Base-by-base conservation (phyloP, 306 rosid genomes). In the Begonia loranthoides region DNA sequence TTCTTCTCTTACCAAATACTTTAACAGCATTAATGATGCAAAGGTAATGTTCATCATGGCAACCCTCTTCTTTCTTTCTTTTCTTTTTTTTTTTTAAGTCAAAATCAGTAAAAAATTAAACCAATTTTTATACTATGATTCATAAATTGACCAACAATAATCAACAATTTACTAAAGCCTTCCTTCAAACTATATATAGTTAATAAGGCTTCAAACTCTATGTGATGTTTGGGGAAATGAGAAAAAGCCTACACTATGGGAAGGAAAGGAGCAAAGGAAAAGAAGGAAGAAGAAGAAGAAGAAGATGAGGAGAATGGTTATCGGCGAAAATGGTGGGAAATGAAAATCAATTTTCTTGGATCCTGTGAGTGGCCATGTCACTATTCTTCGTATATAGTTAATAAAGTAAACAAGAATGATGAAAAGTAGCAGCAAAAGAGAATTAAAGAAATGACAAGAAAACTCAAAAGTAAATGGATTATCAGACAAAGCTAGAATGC, bases 341-440 rank as follows among this genome's bases (percentile, higher is more conserved):
- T 76, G 69, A 69, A 59, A 44, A 74, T 64, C 60, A 62, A 87
- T 74, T 84, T 72, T 85, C 84, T 89, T 66, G 95, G 94, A 89
- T 84, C 90, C 89, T 89, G 95, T 62, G 84, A 57, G 87, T 71
- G 70, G 73, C 78, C 79, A 60, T 58, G 60, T 45, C 72, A 79
- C 87, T 77, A 58, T 76, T 71, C 44, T 38, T 52, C 78, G 69
- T 39, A 72, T 69, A 63, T 72, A 71, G n/a, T n/a, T n/a, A 79
- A 72, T 77, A 80, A 90, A 85, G 90, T 84, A 62, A 71, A 63
- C 78, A 79, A 82, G 97, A 85, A 90, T 90, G 97, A 90, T 90
- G 95, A 80, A 90, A 90, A 85, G 97, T 78, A 61, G 77, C 58
- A 60, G 73, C 52, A 65, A 81, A 82, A 80, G 69, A 46, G 34